phyloP scores from a whole-genome alignment of 1,139 yeast genomes.

The Scheffersomyces parashehatae region DNA sequence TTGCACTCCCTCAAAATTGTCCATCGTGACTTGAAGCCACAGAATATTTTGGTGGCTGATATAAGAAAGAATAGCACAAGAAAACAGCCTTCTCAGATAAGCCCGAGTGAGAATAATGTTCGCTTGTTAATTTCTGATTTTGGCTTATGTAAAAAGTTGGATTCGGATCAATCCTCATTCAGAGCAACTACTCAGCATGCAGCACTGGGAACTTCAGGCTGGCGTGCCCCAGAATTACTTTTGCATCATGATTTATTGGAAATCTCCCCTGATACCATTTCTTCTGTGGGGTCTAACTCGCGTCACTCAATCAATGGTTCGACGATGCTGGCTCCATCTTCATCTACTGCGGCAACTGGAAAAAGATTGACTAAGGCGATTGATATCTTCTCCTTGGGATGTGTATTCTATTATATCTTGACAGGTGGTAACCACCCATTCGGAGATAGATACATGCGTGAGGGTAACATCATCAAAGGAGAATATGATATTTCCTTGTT shows the following conservation, averaged over 20 bases:
- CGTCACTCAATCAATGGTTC: constrained; percentile 10
- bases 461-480: constrained; percentile 82
- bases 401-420: constrained; percentile 85
- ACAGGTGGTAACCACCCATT: constrained; percentile 91
- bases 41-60: constrained; percentile 84
- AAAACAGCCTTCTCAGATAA: constrained; percentile 5
- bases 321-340: neutral
- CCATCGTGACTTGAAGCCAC: constrained; percentile 95
- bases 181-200: constrained; percentile 90
- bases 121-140: constrained; percentile 89
- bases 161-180: constrained; percentile 89
- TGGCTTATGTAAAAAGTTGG: constrained; percentile 90
- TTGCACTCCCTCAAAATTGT: constrained; percentile 89
- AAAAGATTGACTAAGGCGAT: constrained; percentile 85
- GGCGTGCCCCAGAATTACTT: constrained; percentile 95
- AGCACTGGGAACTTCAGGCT: constrained; percentile 92
- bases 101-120: constrained; percentile 21
- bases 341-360: constrained; percentile 18
- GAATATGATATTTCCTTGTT: constrained; percentile 54
- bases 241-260: constrained; percentile 44
- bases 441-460: constrained; percentile 85
- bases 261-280: constrained; percentile 43
- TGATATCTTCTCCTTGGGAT: constrained; percentile 92
- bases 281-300: constrained; percentile 29
- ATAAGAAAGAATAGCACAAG: constrained; percentile 36